phyloP scores from a whole-genome alignment of 2,329 filamentous ascomycete genomes.

The Aspergillus proliferans region DNA sequence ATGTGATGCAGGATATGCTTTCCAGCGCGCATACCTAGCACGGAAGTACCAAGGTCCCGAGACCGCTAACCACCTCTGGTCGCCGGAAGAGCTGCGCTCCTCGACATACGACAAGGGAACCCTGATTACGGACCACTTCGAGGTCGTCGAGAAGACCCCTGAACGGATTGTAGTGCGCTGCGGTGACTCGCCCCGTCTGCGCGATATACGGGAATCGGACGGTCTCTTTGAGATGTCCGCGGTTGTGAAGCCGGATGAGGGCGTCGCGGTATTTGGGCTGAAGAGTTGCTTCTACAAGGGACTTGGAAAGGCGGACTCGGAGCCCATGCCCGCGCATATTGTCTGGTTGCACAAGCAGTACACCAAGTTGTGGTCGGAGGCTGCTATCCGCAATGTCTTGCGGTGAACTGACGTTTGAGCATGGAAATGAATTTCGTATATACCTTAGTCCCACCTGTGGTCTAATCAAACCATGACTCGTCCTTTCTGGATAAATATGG shows the following conservation, averaged over 20 bases:
- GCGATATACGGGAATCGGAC: conserved; percentile 53
- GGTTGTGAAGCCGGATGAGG: conserved; percentile 52
- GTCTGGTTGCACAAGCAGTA: conserved; percentile 51
- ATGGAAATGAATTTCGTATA: background rate
- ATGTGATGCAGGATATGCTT: conserved; percentile 31
- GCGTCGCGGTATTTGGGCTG: conserved; percentile 57
- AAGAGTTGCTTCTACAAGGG: conserved; percentile 61
- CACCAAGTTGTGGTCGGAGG: conserved; percentile 53
- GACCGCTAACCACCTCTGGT: conserved; percentile 59
- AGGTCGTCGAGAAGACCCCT: conserved; percentile 60
- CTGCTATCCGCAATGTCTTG: conserved; percentile 32
- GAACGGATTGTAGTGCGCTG: conserved; percentile 58
- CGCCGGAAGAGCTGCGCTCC: conserved; percentile 47
- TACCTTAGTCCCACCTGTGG: background rate
- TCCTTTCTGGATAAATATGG: conserved; percentile 1
- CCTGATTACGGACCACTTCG: conserved; percentile 63
- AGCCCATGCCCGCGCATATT: conserved; percentile 43
- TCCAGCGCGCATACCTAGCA: conserved; percentile 54
- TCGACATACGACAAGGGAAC: conserved; percentile 59
- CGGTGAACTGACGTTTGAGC: conserved; percentile 5
- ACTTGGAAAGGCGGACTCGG: conserved; percentile 35
- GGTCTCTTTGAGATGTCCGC: conserved; percentile 62
- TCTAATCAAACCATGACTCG: conserved; percentile 5
- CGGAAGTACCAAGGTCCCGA: conserved; percentile 53
- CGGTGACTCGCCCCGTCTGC: conserved; percentile 58